phyloP scores from a whole-genome alignment of 2,329 filamentous ascomycete species.

The Ambrosiella cleistominuta region DNA sequence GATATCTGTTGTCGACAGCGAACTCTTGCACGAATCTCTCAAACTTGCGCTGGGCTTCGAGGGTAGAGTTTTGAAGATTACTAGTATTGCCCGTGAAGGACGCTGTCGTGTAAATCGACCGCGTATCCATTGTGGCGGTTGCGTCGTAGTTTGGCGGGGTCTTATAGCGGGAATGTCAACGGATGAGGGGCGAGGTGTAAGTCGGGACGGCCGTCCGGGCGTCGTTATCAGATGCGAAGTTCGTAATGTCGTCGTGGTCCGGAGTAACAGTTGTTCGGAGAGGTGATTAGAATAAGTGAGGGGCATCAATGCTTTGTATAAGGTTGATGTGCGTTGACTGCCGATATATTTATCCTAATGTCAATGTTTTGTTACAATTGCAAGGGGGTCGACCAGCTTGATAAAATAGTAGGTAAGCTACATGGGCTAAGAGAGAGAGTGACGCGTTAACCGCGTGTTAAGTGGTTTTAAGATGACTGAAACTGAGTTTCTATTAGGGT shows the following conservation, averaged over 20 bases:
- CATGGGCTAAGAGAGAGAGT: neutral
- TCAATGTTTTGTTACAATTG: neutral
- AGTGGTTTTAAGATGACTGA: neutral
- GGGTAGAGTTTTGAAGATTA: conserved; percentile 44
- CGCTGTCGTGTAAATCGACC: conserved; percentile 12
- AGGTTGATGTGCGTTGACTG: no score
- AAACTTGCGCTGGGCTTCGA: conserved; percentile 60
- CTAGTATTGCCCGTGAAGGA: conserved; percentile 27
- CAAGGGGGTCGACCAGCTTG: neutral
- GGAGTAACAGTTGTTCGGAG: no score
- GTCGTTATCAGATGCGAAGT: no score
- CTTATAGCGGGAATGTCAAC: neutral
- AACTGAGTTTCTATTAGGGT: neutral
- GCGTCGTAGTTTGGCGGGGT: neutral
- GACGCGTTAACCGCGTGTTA: neutral
- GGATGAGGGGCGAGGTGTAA: neutral
- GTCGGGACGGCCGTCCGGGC: neutral
- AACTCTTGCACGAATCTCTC: conserved; percentile 50
- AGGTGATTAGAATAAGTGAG: no score
- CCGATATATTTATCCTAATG: neutral
- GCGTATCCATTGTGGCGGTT: conserved; percentile 8
- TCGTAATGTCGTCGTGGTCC: no score
- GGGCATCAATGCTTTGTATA: no score
- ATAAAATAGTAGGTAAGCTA: neutral
- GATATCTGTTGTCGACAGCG: conserved; percentile 6